Conservation (phyloP, 2,329 filamentous ascomycete species). For the Aspergillus unguis region DNA sequence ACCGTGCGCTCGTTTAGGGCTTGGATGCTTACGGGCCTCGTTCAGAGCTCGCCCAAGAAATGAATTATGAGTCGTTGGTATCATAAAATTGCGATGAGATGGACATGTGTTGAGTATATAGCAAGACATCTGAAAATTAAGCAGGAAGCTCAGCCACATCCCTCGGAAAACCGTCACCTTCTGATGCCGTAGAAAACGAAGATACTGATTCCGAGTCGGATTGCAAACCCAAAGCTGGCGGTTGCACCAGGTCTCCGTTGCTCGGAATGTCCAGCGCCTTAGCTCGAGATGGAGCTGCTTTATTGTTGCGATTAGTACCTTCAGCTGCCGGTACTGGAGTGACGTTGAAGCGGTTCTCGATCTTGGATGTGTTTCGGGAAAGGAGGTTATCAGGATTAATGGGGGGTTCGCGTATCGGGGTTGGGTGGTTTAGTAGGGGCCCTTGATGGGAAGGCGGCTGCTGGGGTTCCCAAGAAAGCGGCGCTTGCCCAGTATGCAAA, state of each 20-base stretch:
- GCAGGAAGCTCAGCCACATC: slow-evolving; percentile 5
- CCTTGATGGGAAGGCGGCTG: neutral
- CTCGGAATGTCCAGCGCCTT: neutral
- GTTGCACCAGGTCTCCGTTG: neutral
- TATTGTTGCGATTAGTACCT: neutral
- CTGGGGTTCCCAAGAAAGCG: neutral
- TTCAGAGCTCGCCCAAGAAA: too few species aligned
- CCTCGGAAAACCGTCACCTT: slow-evolving; percentile 4
- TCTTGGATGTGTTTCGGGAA: neutral
- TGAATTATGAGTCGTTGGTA: too few species aligned
- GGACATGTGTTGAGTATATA: neutral
- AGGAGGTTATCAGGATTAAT: neutral
- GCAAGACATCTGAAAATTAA: neutral
- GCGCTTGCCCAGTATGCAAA: neutral
- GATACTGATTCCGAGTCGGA: slow-evolving; percentile 19
- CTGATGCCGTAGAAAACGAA: slow-evolving; percentile 27
- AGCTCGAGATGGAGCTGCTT: neutral
- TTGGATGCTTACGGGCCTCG: too few species aligned
- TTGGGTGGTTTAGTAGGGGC: slow-evolving; percentile 5
- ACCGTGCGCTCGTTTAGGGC: too few species aligned
- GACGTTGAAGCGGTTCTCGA: neutral
- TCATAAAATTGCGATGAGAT: too few species aligned
- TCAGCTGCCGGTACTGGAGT: slow-evolving; percentile 5
- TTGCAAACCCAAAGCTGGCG: neutral
- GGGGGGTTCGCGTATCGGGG: neutral